phyloP scores from a whole-genome alignment of 352 stramenopile genomes.

The Vaucheria bursata region DNA sequence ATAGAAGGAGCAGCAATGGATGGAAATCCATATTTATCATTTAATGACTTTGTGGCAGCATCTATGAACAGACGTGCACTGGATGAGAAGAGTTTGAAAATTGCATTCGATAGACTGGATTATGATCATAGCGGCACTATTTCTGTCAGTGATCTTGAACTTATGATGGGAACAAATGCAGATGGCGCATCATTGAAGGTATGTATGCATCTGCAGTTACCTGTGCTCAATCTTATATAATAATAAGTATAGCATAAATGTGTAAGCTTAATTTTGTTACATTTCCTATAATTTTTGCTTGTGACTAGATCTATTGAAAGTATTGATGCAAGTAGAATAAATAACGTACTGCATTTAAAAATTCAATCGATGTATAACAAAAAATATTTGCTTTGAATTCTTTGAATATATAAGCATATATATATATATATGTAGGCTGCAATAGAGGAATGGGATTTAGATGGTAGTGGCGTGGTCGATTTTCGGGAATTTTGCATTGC shows the following conservation, averaged over 20 bases:
- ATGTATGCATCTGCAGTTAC: neutral
- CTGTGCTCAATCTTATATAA: neutral
- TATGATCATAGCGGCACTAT: constrained; percentile 44
- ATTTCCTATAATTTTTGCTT: neutral
- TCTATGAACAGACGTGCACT: constrained; percentile 24
- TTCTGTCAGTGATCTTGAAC: constrained; percentile 9
- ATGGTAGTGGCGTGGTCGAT: neutral
- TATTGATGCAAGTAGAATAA: neutral
- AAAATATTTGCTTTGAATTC: neutral
- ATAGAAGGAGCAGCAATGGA: constrained; percentile 35
- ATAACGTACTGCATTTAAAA: neutral
- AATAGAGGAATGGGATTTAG: neutral
- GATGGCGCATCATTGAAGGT: neutral
- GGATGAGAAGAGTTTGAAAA: constrained; percentile 28
- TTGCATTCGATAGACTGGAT: constrained; percentile 41
- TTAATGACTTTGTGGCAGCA: constrained; percentile 43
- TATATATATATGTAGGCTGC: neutral
- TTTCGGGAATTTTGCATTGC: constrained; percentile 7
- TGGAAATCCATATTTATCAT: constrained; percentile 13
- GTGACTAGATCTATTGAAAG: neutral
- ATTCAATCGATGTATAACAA: neutral
- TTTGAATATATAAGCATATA: neutral
- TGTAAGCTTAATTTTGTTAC: neutral
- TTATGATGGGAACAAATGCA: neutral
- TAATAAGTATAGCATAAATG: neutral